phyloP scores from a whole-genome alignment of 257 asterid genomes.

The Capsicum rhomboideum region DNA sequence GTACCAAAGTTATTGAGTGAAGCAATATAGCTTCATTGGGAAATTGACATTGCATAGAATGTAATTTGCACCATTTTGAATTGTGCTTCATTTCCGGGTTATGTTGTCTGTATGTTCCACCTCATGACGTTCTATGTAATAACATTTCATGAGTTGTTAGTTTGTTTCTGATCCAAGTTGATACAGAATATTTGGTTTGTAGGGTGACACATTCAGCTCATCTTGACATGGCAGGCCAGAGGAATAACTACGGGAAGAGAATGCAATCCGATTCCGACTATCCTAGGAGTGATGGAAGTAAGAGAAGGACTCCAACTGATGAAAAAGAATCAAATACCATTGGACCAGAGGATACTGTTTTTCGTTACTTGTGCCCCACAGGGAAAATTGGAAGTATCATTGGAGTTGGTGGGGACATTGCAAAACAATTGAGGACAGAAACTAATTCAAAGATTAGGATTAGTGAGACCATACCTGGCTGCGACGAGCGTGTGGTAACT shows the following conservation, averaged over 20 bases:
- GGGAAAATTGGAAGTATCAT: slow-evolving; percentile 80
- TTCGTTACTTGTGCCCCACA: slow-evolving; percentile 67
- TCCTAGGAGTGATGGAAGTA: slow-evolving; percentile 44
- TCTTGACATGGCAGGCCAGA: slow-evolving; percentile 54
- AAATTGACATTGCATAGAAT: background rate
- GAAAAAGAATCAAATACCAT: slow-evolving; percentile 55
- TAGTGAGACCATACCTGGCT: slow-evolving; percentile 77
- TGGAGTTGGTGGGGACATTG: slow-evolving; percentile 89
- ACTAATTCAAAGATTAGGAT: slow-evolving; percentile 79
- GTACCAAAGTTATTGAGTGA: background rate
- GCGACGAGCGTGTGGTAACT: slow-evolving; percentile 86
- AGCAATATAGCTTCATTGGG: background rate
- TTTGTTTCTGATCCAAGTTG: background rate
- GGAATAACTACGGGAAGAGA: slow-evolving; percentile 54
- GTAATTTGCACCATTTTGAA: background rate
- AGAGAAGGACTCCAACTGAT: slow-evolving; percentile 44
- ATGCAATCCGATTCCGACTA: slow-evolving; percentile 35
- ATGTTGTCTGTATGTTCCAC: background rate
- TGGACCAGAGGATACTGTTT: slow-evolving; percentile 72
- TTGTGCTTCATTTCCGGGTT: background rate
- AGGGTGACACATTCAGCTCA: slow-evolving; percentile 1
- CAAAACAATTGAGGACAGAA: slow-evolving; percentile 73
- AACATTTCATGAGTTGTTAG: background rate
- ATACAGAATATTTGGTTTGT: background rate
- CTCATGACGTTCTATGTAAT: background rate